phyloP scores from a whole-genome alignment of 768 basidiomycete species.

The Lactarius vividus region DNA sequence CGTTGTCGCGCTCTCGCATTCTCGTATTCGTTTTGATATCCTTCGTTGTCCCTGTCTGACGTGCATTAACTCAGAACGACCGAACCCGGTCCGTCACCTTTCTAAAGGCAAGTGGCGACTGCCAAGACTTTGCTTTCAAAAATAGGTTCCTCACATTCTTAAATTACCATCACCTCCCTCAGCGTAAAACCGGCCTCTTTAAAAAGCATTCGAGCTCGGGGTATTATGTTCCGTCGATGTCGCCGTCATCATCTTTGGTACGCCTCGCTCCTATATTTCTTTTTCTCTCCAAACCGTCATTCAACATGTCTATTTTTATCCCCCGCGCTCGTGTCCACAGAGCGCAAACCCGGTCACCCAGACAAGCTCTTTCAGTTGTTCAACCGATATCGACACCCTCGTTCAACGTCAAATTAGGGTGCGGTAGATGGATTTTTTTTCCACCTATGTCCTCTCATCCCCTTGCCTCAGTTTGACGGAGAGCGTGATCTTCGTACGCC shows the following conservation, averaged over 20 bases:
- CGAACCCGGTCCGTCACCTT: constrained; percentile 90
- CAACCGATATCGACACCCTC: constrained; percentile 64
- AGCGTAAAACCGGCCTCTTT: constrained; percentile 90
- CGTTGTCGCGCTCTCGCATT: constrained; percentile 30
- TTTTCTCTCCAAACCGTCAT: not conserved
- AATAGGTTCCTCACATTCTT: constrained; percentile 52
- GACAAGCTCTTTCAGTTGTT: constrained; percentile 81
- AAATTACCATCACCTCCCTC: constrained; percentile 40
- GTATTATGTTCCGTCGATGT: constrained; percentile 87
- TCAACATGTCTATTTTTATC: constrained; percentile 43
- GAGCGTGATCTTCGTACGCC: constrained; percentile 50
- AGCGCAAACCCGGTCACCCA: constrained; percentile 77
- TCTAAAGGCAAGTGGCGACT: constrained; percentile 61
- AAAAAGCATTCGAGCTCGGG: constrained; percentile 89
- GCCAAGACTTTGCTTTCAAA: constrained; percentile 32
- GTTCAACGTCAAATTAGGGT: constrained; percentile 65
- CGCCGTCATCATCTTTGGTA: constrained; percentile 83
- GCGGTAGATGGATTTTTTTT: constrained; percentile 21
- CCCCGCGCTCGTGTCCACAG: constrained; percentile 37
- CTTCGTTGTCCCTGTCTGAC: constrained; percentile 32
- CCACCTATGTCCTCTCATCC: constrained; percentile 2
- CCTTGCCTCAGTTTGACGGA: constrained; percentile 44
- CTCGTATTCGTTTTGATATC: constrained; percentile 17
- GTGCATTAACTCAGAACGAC: constrained; percentile 68
- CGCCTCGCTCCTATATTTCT: constrained; percentile 33